Conservation (phyloP, 768 basidiomycete genomes). For the Tulasnella sp. region DNA sequence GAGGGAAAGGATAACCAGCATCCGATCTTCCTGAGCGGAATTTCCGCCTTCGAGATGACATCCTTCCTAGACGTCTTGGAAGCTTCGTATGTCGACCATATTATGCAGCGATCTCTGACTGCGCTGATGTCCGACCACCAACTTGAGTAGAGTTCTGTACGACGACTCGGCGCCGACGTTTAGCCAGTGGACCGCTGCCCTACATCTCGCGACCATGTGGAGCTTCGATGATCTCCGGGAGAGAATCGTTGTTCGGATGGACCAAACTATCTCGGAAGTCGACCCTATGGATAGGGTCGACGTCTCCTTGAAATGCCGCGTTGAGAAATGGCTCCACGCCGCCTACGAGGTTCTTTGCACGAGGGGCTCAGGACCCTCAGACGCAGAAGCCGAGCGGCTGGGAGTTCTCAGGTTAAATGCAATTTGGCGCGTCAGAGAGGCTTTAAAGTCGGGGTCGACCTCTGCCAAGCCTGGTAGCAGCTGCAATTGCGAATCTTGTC, state of each 20-base stretch:
- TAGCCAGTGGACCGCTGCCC: conserved; percentile 1
- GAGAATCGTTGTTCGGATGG: conserved; percentile 1
- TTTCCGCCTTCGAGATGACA: conserved; percentile 29
- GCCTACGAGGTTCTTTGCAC: conserved; percentile 22
- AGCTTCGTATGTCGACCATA: not conserved
- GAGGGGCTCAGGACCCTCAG: not conserved
- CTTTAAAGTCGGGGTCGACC: not conserved
- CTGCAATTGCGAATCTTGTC: not conserved
- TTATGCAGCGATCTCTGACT: not conserved
- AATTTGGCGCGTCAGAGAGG: conserved; percentile 17
- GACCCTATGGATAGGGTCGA: conserved; percentile 22
- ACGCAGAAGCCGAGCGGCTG: not conserved
- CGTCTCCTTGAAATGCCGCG: conserved; percentile 19
- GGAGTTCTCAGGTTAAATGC: not conserved
- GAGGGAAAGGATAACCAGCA: not conserved
- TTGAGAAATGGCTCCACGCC: conserved; percentile 31
- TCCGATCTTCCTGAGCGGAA: not conserved
- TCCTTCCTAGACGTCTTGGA: conserved; percentile 12
- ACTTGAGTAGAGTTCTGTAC: not conserved
- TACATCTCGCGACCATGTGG: conserved; percentile 34
- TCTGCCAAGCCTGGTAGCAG: not conserved
- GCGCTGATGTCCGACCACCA: not conserved
- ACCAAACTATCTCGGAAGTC: not conserved
- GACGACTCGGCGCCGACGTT: not conserved
- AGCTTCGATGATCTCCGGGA: conserved; percentile 12